phyloP scores from a whole-genome alignment of 805 yeast genomes.

The Candida tallmaniae region DNA sequence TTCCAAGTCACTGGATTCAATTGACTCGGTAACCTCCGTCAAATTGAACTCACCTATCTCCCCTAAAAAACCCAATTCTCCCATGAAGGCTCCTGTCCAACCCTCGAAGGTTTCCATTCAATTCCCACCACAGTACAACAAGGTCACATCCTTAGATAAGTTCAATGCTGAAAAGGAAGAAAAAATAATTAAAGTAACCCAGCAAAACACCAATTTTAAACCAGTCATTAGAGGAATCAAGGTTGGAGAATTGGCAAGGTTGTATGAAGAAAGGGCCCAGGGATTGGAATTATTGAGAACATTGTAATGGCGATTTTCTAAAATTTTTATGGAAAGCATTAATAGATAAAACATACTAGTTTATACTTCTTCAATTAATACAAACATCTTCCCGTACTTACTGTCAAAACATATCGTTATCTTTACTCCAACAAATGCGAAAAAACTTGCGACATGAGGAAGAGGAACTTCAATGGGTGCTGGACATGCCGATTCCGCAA shows the following conservation, averaged over 20 bases:
- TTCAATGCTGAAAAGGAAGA: not conserved
- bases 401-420: too few relatives aligned
- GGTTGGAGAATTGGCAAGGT: conserved; percentile 58
- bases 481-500: conserved; percentile 52
- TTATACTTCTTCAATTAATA: too few relatives aligned
- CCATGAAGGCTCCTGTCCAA: conserved; percentile 4
- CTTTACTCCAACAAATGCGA: too few relatives aligned
- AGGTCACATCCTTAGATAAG: conserved; percentile 12
- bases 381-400: too few relatives aligned
- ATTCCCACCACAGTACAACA: conserved; percentile 37
- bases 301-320: conserved; percentile 10
- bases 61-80: not conserved
- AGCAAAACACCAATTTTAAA: conserved; percentile 9
- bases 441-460: conserved; percentile 28
- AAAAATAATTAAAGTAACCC: not conserved
- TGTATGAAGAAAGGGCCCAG: conserved; percentile 56
- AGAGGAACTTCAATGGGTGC: conserved; percentile 47
- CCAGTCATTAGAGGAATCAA: conserved; percentile 51
- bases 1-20: not conserved
- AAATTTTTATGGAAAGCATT: not conserved
- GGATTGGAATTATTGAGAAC: conserved; percentile 32
- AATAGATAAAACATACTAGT: not conserved
- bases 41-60: not conserved
- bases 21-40: not conserved
- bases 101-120: conserved; percentile 26